Percentiles rank a stretch among this genome's conserved stretches.
Evolutionary conservation across 163 green algal species (phyloP).

Genomic region (Smithsoniella earleae): DNA sequence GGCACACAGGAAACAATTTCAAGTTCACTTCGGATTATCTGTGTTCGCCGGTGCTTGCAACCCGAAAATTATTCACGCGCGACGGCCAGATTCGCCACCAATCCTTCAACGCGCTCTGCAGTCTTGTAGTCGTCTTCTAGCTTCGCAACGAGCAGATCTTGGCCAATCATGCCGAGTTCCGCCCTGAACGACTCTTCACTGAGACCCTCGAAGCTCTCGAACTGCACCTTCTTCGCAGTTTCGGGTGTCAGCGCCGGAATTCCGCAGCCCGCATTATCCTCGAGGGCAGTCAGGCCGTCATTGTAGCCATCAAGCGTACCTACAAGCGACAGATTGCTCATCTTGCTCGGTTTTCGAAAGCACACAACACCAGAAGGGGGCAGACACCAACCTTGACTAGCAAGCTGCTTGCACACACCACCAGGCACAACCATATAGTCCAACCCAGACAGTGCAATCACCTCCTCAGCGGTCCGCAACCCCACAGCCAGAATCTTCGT

Average conservation of each 20-base stretch:
- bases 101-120: background rate
- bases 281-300: background rate
- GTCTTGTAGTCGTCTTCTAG: background rate
- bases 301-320: constrained; percentile 15
- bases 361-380: too few species aligned
- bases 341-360: too few species aligned
- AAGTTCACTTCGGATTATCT: too few species aligned
- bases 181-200: background rate
- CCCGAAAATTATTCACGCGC: constrained; percentile 16
- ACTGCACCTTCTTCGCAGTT: background rate
- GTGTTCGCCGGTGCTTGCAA: too few species aligned
- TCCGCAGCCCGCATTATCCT: background rate
- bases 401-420: background rate
- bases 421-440: constrained; percentile 12
- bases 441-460: background rate
- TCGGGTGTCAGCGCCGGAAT: background rate
- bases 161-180: background rate
- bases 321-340: too few species aligned
- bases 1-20: too few species aligned
- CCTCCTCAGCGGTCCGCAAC: constrained; percentile 6
- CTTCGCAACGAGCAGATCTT: background rate
- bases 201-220: background rate
- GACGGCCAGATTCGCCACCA: background rate
- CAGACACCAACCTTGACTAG: too few species aligned
- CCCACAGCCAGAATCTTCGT: background rate